Base-by-base conservation (phyloP, 225 moss, liverwort and hornwort genomes). In the Polytrichum commune region DNA sequence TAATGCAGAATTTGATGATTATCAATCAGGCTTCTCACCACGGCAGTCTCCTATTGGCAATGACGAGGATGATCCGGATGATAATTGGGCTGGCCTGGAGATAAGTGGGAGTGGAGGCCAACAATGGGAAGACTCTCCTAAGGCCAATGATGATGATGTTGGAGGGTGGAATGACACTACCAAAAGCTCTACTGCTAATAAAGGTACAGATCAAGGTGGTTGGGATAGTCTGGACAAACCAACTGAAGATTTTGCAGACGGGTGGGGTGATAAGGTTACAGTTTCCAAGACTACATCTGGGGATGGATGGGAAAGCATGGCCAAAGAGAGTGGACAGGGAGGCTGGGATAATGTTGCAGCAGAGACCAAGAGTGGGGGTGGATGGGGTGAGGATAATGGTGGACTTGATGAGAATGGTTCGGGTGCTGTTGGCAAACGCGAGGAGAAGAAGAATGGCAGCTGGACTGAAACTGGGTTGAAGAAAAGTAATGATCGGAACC, bases 1-100 rank as follows among this genome's bases (percentile, higher is more conserved):
- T 72, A 54, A 62, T 68, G 67, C 72, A 35, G 25, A 5, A 68
- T 77, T 75, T 30, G 23, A 65, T 8, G 79, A 84, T 46, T 78
- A 76, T 65, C 81, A 81, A 67, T 81, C 79, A 60, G 55, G 63
- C 30, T 88, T 88, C 64, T 88, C 87, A 67, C 87, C 87, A 58
- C 79, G 72, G 56, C 84, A 66, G 55, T 26, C 67, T 69, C 0
- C 78, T 9, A 53, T 55, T 63, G 57, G 32, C 32, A 60, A 73
- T 69, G 72, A 58, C 7, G 30, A 65, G 56, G 71, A 62, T 24
- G 62, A 54, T 53, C 65, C 54, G 32, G 79, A 71, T 56, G 78
- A 62, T 53, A 20, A 18, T 0, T 81, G 81, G 78, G 75, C 18
- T 7, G 26, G 24, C 27, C 23, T 24, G 28, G 65, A 35, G 19